A percentile compares a stretch with the other conserved stretches of the same genome.
These are phyloP conservation scores for Pseudocercospora macadamiae DNA, from an alignment of 2,329 filamentous ascomycete genomes.

Conservation along the genomic window DNA sequence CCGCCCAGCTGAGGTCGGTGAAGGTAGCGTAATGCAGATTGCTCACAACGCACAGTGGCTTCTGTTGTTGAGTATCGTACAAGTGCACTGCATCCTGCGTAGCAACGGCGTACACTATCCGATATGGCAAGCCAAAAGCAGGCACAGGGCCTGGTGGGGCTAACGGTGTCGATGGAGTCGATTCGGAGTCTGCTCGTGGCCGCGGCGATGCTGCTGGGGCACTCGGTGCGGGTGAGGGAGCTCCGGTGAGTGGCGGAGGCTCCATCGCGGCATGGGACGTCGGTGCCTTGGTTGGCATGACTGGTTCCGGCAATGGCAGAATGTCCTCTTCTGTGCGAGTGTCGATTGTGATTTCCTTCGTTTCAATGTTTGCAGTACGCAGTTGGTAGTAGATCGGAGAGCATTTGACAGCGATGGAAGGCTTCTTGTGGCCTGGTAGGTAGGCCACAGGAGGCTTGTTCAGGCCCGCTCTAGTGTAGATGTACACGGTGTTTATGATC, in stretches of 20 bases:
- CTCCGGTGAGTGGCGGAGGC: conserved; percentile 69
- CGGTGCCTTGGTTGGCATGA: conserved; percentile 59
- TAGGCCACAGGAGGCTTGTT: conserved; percentile 96
- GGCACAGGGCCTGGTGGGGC: conserved; percentile 54
- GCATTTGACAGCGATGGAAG: conserved; percentile 92
- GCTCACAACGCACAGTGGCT: conserved; percentile 90
- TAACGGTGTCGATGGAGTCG: conserved; percentile 56
- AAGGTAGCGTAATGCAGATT: conserved; percentile 98
- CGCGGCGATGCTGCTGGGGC: conserved; percentile 59
- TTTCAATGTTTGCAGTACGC: conserved; percentile 66
- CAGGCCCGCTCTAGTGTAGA: conserved; percentile 93
- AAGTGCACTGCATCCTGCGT: conserved; percentile 93
- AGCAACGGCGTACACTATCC: conserved; percentile 94
- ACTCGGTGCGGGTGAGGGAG: conserved; percentile 51
- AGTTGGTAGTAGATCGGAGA: conserved; percentile 87
- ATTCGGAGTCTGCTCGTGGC: conserved; percentile 51
- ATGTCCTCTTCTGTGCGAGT: conserved; percentile 86
- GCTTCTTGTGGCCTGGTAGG: conserved; percentile 95
- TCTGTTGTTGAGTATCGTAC: conserved; percentile 96
- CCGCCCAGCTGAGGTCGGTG: conserved; percentile 90
- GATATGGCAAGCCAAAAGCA: conserved; percentile 84
- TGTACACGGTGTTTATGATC: conserved; percentile 95
- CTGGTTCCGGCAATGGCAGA: conserved; percentile 78
- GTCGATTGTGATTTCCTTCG: conserved; percentile 91
- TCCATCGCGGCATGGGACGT: conserved; percentile 75